phyloP scores from a whole-genome alignment of 2,329 filamentous ascomycete genomes.

The Orbilia blumenaviensis region DNA sequence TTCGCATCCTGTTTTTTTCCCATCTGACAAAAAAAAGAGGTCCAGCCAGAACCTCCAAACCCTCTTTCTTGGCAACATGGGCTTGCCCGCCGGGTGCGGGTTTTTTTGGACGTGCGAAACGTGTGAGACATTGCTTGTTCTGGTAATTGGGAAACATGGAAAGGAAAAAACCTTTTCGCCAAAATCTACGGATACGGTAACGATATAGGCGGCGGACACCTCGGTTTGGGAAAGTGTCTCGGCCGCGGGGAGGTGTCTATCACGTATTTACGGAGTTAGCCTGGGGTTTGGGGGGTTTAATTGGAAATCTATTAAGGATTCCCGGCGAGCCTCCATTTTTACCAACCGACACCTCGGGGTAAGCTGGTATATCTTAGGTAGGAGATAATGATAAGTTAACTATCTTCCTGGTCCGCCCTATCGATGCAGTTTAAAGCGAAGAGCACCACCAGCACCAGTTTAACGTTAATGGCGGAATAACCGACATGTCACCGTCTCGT shows the following conservation, averaged over 20 bases:
- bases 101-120: neutral
- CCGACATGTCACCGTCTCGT: conserved; percentile 54
- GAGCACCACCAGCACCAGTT: too few species aligned
- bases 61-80: neutral
- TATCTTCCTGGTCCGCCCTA: neutral
- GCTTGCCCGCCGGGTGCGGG: neutral
- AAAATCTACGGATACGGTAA: conserved; percentile 20
- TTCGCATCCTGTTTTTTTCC: neutral
- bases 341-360: neutral
- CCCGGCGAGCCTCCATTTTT: neutral
- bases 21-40: conserved; percentile 18
- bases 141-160: conserved; percentile 30
- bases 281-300: neutral
- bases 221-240: conserved; percentile 17
- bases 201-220: conserved; percentile 16
- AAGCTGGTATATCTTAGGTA: conserved; percentile 15
- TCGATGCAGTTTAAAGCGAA: conserved; percentile 3
- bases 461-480: too few species aligned
- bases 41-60: neutral
- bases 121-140: conserved; percentile 38
- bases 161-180: neutral
- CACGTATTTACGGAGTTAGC: too few species aligned
- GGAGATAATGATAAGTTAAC: neutral
- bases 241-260: neutral
- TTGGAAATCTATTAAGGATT: neutral